Percentiles rank a stretch among this genome's conserved stretches.
These are phyloP conservation scores for Alternaria burnsii DNA, from an alignment of 2,329 filamentous ascomycete species.

Conservation along the genomic window DNA sequence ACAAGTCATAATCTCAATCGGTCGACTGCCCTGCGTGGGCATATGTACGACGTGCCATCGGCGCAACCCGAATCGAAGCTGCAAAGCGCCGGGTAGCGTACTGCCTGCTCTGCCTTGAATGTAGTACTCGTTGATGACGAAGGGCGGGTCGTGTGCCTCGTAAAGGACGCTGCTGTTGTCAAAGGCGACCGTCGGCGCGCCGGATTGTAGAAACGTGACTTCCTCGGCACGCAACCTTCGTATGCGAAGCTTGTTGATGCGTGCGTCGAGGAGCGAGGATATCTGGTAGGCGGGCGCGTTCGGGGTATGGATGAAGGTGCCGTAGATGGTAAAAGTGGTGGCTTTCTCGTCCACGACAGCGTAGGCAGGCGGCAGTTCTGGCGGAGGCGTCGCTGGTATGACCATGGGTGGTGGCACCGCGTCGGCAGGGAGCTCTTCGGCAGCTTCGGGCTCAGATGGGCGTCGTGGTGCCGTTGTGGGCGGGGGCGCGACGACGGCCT, in stretches of 20 bases:
- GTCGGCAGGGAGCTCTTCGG: background rate
- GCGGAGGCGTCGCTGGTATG: background rate
- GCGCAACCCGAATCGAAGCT: conserved; percentile 27
- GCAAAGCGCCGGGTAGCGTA: conserved; percentile 29
- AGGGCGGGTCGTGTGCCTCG: conserved; percentile 37
- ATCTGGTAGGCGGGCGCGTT: conserved; percentile 37
- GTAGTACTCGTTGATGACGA: conserved; percentile 32
- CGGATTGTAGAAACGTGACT: conserved; percentile 23
- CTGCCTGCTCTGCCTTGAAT: conserved; percentile 24
- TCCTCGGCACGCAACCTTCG: conserved; percentile 32
- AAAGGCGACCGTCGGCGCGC: conserved; percentile 29
- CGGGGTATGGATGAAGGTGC: conserved; percentile 38
- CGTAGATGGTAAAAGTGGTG: conserved; percentile 34
- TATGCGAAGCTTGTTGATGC: conserved; percentile 29
- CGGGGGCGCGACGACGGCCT: conserved; percentile 17
- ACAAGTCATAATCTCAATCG: conserved; percentile 29
- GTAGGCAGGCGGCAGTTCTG: conserved; percentile 32
- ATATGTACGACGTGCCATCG: conserved; percentile 33
- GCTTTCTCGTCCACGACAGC: conserved; percentile 31
- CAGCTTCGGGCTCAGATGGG: background rate
- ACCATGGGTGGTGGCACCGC: background rate
- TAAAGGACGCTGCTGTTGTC: conserved; percentile 29
- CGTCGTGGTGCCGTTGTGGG: conserved; percentile 1
- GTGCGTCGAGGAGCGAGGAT: conserved; percentile 34
- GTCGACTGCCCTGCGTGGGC: conserved; percentile 17